Conservation (phyloP, 1,139 yeast species). For the Yarrowia galli region DNA sequence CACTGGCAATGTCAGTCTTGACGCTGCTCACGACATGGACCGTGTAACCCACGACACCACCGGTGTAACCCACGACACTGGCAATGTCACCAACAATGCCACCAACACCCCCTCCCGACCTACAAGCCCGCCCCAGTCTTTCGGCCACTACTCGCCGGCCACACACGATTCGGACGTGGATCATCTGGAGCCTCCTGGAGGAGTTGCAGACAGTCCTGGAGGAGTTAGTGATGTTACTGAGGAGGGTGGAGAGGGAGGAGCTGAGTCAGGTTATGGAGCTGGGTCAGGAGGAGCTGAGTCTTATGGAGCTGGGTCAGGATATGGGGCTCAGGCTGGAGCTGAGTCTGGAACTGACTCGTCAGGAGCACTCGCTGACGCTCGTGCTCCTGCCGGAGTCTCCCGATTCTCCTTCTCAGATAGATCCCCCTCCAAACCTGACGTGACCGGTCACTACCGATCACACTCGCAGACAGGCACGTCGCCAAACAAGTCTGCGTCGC, state of each 20-base stretch:
- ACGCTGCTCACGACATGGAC: too few relatives aligned
- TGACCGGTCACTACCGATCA: slow-evolving; percentile 30
- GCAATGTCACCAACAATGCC: too few relatives aligned
- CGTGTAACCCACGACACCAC: neutral
- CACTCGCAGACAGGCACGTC: slow-evolving; percentile 28
- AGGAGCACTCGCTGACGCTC: slow-evolving; percentile 1
- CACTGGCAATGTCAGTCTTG: too few relatives aligned
- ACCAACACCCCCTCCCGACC: too few relatives aligned
- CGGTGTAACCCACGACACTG: neutral
- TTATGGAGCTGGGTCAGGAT: too few relatives aligned
- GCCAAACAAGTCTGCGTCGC: slow-evolving; percentile 22
- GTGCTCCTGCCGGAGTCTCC: neutral
- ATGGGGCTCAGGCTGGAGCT: too few relatives aligned
- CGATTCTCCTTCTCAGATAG: slow-evolving; percentile 35
- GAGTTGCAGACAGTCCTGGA: too few relatives aligned
- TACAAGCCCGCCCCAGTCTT: neutral
- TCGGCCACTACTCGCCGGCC: slow-evolving; percentile 17
- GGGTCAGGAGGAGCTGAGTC: too few relatives aligned
- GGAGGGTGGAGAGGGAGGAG: too few relatives aligned
- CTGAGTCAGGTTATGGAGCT: too few relatives aligned
- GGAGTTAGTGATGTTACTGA: too few relatives aligned
- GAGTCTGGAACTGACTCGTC: too few relatives aligned
- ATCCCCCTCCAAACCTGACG: slow-evolving; percentile 13
- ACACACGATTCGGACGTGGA: slow-evolving; percentile 16
- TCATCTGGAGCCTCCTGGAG: neutral